Base-by-base conservation (phyloP, 2,329 filamentous ascomycete species). In the Xylariaceae sp. region DNA sequence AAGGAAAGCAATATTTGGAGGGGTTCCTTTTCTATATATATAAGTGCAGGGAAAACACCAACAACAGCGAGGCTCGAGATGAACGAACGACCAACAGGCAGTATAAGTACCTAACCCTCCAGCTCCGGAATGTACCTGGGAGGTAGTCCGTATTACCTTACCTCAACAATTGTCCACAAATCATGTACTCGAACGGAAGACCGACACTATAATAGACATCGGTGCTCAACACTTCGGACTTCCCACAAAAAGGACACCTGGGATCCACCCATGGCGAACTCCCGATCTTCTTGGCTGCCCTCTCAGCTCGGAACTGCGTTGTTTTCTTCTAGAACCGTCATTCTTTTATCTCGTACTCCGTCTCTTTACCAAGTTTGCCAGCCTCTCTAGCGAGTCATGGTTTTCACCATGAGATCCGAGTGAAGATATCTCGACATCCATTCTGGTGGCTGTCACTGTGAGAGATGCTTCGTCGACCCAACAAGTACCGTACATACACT, bases 191-290 rank as follows among this genome's bases (percentile, higher is more conserved):
- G 5, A 45, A 13, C 11, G 10, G 13, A 13, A 45, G 13, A 45
- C 41, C 41, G 10, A 45, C 41, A 41, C 37, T 41, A 41, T 41
- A 41, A n/a, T 45, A n/a, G 59, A 54, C 60, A 61, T 61, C 61
- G 57, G 60, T 23, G 48, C 64, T 66, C 67, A 68, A 68, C 66
- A 67, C 62, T 54, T 64, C 67, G 67, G 67, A 66, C 63, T 64
- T 69, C 62, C 67, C 67, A 67, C 66, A 68, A 66, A 41, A 41
- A 41, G 11, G 37, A 41, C 37, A 30, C 37, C 3, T 41, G 11
- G 37, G 37, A 41, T 13, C 37, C 37, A 41, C 37, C 37, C 37
- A 9, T 30, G 23, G 11, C 11, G 37, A 41, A 41, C 37, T 41
- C 37, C 37, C 37, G 37, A 8, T 13, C 37, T 7, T 41, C 37